Evolutionary conservation across 352 stramenopile genomes (phyloP), one percentile per base, ranked within the genome.

Genomic region (Elongisporangium prolatum): DNA sequence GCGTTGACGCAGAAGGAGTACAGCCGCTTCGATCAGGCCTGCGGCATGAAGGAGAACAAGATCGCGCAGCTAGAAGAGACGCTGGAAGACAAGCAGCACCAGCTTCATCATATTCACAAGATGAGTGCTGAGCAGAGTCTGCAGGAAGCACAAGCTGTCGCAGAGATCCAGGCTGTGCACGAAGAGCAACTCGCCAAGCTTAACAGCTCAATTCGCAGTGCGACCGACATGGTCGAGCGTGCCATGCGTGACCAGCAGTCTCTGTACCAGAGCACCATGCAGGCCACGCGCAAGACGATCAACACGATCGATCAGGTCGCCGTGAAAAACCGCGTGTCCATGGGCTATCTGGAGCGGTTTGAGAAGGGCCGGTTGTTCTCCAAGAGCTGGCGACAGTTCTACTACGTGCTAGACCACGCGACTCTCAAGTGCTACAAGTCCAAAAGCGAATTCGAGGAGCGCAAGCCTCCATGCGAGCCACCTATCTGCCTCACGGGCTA

Each of bases 341-440:
- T 75, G 14, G 82, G 82, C 16, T 91, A 91, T 60, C 57, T 91
- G 47, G 81, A 91, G 54, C 77, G 82, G 11, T 91, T 86, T 53
- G 82, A 91, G 50, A 91, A 88, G 52, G 79, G 77, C 5, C 77
- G 78, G 54, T 51, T 88, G 49, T 91, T 91, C 56, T 82, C 75
- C 34, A 86, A 82, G 56, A 79, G 77, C 50, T 91, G 82, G 82
- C 79, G 79, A 18, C 82, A 91, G 69, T 91, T 88, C 59, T 91
- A 77, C 34, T 91, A 85, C 54, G 79, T 88, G 5, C 53, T 91
- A 22, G 84, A 89, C 54, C 74, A 88, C 25, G 74, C 72, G 14
- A 85, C 58, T 25, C 72, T 91, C 5, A 86, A 69, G 38, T 89
- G 79, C 55, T 91, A 85, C 60, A 83, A 84, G 61, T 89, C 82